Percentiles rank a stretch among this genome's conserved stretches.
Conservation (phyloP, 495 filamentous ascomycete species). For the Hypoxylon perforatum region DNA sequence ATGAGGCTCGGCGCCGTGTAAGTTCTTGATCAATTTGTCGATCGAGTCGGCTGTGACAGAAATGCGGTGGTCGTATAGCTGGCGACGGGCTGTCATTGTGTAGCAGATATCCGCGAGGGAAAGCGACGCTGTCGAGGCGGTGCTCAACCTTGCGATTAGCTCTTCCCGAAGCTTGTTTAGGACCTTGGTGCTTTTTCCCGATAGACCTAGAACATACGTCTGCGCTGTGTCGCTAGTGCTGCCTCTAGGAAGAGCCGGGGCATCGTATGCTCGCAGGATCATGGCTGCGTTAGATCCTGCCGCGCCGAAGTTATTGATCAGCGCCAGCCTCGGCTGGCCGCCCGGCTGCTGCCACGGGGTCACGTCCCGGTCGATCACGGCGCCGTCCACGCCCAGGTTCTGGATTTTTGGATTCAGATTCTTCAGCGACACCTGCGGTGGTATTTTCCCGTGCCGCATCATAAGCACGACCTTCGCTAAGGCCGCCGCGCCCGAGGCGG, state of each 20-base stretch:
- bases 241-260: slow-evolving; percentile 1
- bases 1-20: background rate
- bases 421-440: slow-evolving; percentile 53
- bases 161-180: background rate
- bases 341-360: slow-evolving; percentile 45
- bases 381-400: slow-evolving; percentile 41
- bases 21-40: background rate
- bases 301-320: slow-evolving; percentile 49
- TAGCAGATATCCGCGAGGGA: slow-evolving; percentile 11
- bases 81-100: slow-evolving; percentile 9
- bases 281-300: slow-evolving; percentile 30
- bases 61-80: slow-evolving; percentile 17
- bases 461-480: slow-evolving; percentile 58
- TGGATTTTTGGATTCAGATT: slow-evolving; percentile 52
- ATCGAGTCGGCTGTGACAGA: slow-evolving; percentile 5
- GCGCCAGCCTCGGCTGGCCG: slow-evolving; percentile 44
- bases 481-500: slow-evolving; percentile 51
- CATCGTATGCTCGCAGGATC: slow-evolving; percentile 13
- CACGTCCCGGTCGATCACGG: slow-evolving; percentile 46
- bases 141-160: background rate
- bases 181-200: background rate
- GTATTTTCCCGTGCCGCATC: slow-evolving; percentile 55
- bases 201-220: background rate
- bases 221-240: background rate
- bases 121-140: background rate